Evolutionary conservation across 2,329 filamentous ascomycete genomes (phyloP).

Genomic region (Blumeria hordei): DNA sequence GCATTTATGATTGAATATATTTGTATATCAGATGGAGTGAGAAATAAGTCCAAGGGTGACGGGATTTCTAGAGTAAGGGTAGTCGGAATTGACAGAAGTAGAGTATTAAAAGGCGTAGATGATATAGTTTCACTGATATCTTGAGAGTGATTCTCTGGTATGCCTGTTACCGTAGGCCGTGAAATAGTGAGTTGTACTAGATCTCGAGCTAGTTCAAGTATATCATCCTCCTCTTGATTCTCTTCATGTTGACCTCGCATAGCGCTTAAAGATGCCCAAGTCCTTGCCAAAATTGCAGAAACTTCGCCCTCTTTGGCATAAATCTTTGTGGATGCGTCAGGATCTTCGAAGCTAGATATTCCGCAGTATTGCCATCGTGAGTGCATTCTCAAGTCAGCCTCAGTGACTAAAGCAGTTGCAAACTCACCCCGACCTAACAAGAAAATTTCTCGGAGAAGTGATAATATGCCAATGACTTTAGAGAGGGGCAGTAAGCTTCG

Average conservation of each 20-base stretch:
- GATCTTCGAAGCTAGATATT: constrained; percentile 30
- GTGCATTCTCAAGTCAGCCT: constrained; percentile 61
- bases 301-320: constrained; percentile 74
- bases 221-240: constrained; percentile 50
- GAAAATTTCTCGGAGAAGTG: constrained; percentile 65
- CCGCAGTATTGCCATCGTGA: constrained; percentile 44
- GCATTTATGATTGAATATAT: constrained; percentile 68
- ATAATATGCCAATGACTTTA: constrained; percentile 53
- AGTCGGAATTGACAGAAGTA: constrained; percentile 59
- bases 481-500: constrained; percentile 58
- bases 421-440: constrained; percentile 78
- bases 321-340: constrained; percentile 34
- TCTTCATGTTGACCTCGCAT: constrained; percentile 47
- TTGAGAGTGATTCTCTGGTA: too few relatives aligned
- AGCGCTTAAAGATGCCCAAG: constrained; percentile 59
- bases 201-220: constrained; percentile 60
- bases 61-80: constrained; percentile 46
- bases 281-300: constrained; percentile 46
- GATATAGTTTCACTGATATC: constrained; percentile 5
- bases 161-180: constrained; percentile 17
- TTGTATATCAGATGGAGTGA: constrained; percentile 50
- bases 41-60: constrained; percentile 68
- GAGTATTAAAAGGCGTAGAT: constrained; percentile 44
- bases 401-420: constrained; percentile 59
- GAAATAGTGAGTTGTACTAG: constrained; percentile 43